A percentile compares a stretch with the other conserved stretches of the same genome.
phyloP scores from a whole-genome alignment of 495 filamentous ascomycete genomes.

The Penicillium maclennaniae region DNA sequence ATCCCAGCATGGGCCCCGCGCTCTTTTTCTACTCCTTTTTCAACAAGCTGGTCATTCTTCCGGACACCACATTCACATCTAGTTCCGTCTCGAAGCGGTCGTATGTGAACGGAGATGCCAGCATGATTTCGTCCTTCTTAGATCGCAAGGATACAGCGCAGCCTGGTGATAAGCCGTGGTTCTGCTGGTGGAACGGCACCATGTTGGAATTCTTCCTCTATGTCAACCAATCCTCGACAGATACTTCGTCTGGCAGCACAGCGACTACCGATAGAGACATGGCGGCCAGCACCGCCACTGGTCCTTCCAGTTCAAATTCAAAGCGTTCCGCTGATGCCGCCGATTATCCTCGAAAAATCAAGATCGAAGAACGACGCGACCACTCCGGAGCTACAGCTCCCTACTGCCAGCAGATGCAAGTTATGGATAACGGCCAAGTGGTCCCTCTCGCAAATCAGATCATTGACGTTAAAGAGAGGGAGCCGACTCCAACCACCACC shows the following conservation, averaged over 20 bases:
- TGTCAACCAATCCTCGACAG: constrained; percentile 53
- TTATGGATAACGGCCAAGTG: constrained; percentile 49
- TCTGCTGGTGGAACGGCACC: constrained; percentile 84
- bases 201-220: constrained; percentile 81
- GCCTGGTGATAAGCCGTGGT: constrained; percentile 71
- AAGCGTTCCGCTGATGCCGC: constrained; percentile 18
- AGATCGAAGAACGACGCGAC: constrained; percentile 73
- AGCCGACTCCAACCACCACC: constrained; percentile 43
- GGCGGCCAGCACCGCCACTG: background rate
- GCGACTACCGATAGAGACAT: constrained; percentile 10
- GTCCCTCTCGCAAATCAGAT: constrained; percentile 44
- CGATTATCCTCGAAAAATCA: constrained; percentile 68
- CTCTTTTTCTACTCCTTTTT: constrained; percentile 68
- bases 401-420: constrained; percentile 69
- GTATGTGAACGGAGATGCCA: constrained; percentile 19
- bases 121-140: constrained; percentile 10
- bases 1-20: constrained; percentile 62
- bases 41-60: constrained; percentile 78
- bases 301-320: background rate
- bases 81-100: constrained; percentile 26
- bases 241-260: constrained; percentile 24
- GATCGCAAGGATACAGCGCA: constrained; percentile 47
- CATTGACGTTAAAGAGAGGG: constrained; percentile 58
- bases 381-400: constrained; percentile 39
- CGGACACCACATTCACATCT: constrained; percentile 46